Conservation (phyloP, 352 stramenopile species). For the Globisporangium cystogenes region DNA sequence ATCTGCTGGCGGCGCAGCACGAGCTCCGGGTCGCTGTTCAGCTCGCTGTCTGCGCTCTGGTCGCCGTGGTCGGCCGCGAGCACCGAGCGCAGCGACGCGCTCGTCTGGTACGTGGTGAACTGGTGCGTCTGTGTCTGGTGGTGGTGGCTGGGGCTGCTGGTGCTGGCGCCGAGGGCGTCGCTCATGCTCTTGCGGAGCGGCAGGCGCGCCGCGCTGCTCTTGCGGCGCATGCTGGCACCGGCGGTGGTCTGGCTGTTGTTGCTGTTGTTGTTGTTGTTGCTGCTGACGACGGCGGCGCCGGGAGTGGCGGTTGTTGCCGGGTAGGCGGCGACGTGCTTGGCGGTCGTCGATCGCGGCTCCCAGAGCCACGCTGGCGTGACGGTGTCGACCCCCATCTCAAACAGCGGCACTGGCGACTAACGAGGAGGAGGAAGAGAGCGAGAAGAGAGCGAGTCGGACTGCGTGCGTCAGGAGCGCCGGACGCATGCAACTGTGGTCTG, state of each 20-base stretch:
- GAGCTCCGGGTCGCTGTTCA: constrained; percentile 21
- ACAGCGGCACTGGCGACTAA: too few species aligned
- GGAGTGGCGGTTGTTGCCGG: background rate
- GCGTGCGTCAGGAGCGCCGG: constrained; percentile 3
- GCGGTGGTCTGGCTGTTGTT: background rate
- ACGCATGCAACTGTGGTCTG: constrained; percentile 10
- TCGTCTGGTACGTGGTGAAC: constrained; percentile 13
- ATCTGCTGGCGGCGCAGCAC: constrained; percentile 29
- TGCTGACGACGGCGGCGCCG: constrained; percentile 1
- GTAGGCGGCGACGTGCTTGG: constrained; percentile 10
- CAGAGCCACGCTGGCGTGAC: background rate
- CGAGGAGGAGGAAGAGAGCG: too few species aligned
- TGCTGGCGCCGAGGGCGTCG: constrained; percentile 17
- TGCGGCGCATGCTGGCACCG: constrained; percentile 18
- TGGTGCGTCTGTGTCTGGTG: background rate
- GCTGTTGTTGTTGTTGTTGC: background rate
- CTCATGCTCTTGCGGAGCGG: constrained; percentile 25
- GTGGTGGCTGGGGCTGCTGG: constrained; percentile 1
- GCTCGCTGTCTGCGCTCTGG: constrained; percentile 5
- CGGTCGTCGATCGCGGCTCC: constrained; percentile 9
- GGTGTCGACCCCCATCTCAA: constrained; percentile 8
- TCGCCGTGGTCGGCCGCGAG: constrained; percentile 19
- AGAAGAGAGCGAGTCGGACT: background rate
- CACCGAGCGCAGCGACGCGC: constrained; percentile 29
- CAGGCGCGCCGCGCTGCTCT: constrained; percentile 17